Base-by-base conservation (phyloP, 73 alveolate species). In the Paramecium primaurelia region DNA sequence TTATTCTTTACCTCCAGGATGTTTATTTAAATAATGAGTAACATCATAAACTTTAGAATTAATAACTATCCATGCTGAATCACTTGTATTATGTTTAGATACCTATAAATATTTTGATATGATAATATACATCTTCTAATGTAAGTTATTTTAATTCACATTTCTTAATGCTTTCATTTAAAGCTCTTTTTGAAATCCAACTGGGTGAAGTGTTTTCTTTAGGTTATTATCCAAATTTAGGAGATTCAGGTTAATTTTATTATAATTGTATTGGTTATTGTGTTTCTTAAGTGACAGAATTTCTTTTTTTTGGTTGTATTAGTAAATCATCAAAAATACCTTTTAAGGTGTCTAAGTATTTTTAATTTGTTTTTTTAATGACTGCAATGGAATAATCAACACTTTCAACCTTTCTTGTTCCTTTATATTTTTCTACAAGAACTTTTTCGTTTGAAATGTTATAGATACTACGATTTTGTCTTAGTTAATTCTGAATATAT, bases 1-100 rank as follows among this genome's bases (percentile, higher is more conserved):
- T 90, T 96, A 95, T 58, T 91, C 95, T n/a, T 96, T 95, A 4
- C 99, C 99, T 22, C 99, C 99, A 8, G 99, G 99, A 93, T 97
- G 99, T 58, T 77, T 84, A 89, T 97, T 91, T 30, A 97, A 85
- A 92, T 94, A 97, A 89, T 92, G 92, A 8, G 99, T 96, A 37
- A 97, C 93, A 84, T 97, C 99, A 92, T 97, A 97, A 36, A 97
- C 99, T 89, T 92, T 91, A 42, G 96, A 98, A 77, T 97, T 95
- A 44, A 92, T 86, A 8, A 94, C 95, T n/a, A 96, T 93, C 99
- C 99, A 97, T 16, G 98, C 97, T 73, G 95, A 95, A 14, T 93
- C 92, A 6, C 71, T 86, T 10, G 93, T 94, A 71, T 96, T 96
- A 88, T 97, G 99, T 45, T 97, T 32, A 8, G 96, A 95, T 20